Evolutionary conservation across 371 early-diverging fungal genomes (phyloP).

Genomic region (Mucor plumbeus): DNA sequence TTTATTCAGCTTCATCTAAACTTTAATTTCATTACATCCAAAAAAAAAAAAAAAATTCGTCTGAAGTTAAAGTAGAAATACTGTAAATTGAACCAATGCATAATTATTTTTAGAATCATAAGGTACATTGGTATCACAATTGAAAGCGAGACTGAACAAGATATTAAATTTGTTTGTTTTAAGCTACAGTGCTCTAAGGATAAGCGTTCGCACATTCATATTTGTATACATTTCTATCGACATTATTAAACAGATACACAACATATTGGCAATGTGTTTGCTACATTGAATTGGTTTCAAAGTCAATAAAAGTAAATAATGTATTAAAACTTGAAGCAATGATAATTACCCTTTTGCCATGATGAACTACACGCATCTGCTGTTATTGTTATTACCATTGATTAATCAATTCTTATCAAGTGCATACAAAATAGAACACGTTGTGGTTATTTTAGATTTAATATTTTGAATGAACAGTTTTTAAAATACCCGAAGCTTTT

Average conservation of each 20-base stretch:
- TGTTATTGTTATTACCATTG: neutral
- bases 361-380: neutral
- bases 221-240: too few relatives aligned
- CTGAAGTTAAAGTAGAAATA: too few relatives aligned
- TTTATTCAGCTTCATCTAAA: too few relatives aligned
- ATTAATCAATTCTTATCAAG: neutral
- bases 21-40: too few relatives aligned
- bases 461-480: too few relatives aligned
- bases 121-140: neutral
- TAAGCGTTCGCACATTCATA: too few relatives aligned
- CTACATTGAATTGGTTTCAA: neutral
- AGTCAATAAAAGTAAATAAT: neutral
- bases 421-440: neutral
- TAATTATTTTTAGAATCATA: neutral
- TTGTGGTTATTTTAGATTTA: too few relatives aligned
- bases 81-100: neutral
- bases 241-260: too few relatives aligned
- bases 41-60: too few relatives aligned
- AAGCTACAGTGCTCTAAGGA: too few relatives aligned
- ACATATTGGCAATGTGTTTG: too few relatives aligned
- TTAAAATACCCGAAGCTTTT: too few relatives aligned
- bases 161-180: neutral
- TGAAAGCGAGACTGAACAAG: neutral
- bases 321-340: neutral
- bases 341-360: neutral